Evolutionary conservation across 2,329 filamentous ascomycete genomes (phyloP).

Genomic region (Alternaria consortialis): DNA sequence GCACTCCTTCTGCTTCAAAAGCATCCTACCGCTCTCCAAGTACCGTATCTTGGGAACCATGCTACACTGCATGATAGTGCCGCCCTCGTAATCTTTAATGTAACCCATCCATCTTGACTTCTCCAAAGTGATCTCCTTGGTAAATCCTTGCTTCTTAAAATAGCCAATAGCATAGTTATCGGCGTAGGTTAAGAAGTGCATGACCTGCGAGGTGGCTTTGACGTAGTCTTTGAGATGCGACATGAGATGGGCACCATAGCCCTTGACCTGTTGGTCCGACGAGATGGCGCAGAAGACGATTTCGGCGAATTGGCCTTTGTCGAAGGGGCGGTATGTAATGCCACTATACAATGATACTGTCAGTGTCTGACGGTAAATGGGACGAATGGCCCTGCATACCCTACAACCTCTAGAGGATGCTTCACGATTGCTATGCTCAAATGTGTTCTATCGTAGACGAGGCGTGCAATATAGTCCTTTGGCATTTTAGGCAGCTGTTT

Average conservation of each 20-base stretch:
- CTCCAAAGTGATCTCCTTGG: constrained; percentile 95
- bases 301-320: constrained; percentile 90
- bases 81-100: constrained; percentile 99
- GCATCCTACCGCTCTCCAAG: constrained; percentile 89
- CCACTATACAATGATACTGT: constrained; percentile 64
- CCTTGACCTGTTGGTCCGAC: constrained; percentile 97
- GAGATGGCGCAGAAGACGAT: constrained; percentile 99
- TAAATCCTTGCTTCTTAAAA: constrained; percentile 99
- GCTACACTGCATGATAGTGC: constrained; percentile 98
- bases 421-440: constrained; percentile 97
- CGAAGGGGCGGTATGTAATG: constrained; percentile 96
- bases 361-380: neutral
- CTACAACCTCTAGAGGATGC: constrained; percentile 91
- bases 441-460: constrained; percentile 97
- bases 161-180: constrained; percentile 99
- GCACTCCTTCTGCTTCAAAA: constrained; percentile 95
- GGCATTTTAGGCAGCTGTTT: constrained; percentile 99
- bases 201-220: constrained; percentile 93
- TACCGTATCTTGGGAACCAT: constrained; percentile 97
- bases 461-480: constrained; percentile 96
- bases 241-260: constrained; percentile 98
- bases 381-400: constrained; percentile 51
- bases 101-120: constrained; percentile 97
- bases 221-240: constrained; percentile 98
- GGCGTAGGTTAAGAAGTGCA: constrained; percentile 98